phyloP scores from a whole-genome alignment of 257 asterid species.

The Solanum virginianum region DNA sequence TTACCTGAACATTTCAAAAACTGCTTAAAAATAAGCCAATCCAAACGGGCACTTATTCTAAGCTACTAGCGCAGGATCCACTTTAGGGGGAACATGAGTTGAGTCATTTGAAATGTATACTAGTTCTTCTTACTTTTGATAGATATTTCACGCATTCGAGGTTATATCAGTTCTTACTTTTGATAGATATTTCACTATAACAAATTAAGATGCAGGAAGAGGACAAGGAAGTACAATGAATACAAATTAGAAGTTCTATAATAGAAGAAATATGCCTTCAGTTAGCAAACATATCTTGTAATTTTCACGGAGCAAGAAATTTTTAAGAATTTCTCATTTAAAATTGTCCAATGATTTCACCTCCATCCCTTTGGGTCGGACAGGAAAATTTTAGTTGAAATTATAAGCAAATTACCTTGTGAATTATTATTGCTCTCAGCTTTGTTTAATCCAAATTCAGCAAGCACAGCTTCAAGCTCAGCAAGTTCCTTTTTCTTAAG shows the following conservation, averaged over 20 bases:
- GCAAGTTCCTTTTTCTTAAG: constrained; percentile 93
- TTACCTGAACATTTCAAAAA: too few species aligned
- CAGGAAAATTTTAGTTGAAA: neutral
- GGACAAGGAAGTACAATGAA: neutral
- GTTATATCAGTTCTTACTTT: too few species aligned
- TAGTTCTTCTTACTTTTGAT: neutral
- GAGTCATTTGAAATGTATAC: neutral
- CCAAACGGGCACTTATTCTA: neutral
- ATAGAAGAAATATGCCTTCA: neutral
- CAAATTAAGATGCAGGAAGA: neutral
- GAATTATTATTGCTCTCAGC: constrained; percentile 34
- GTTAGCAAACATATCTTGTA: neutral
- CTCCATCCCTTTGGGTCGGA: neutral
- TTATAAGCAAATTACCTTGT: constrained; percentile 33
- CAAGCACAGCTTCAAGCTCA: constrained; percentile 85
- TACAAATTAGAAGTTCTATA: neutral
- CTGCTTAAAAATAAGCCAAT: too few species aligned
- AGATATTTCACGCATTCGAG: neutral
- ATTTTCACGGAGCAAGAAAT: neutral
- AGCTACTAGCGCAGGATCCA: neutral
- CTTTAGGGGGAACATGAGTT: neutral
- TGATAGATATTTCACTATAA: neutral
- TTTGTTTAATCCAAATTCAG: constrained; percentile 65
- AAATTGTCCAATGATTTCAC: neutral
- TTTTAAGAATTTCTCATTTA: neutral